These are phyloP conservation scores for Cyberlindnera samutprakarnensis DNA, from an alignment of 805 yeast species.

Conservation along the genomic window DNA sequence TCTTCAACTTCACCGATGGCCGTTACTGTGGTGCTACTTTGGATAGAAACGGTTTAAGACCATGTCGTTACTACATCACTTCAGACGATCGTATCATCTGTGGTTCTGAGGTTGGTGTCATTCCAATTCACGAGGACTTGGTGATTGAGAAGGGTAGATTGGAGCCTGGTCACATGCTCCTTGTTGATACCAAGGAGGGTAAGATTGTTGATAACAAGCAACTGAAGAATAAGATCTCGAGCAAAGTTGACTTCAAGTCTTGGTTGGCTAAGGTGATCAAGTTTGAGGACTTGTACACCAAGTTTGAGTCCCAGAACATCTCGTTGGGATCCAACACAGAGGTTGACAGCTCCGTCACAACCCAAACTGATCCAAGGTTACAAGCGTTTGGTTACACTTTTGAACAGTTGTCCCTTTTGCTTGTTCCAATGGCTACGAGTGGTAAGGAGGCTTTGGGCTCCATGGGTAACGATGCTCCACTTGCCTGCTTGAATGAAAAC, in stretches of 20 bases:
- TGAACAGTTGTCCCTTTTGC: constrained; percentile 76
- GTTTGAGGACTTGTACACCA: constrained; percentile 64
- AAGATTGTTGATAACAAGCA: constrained; percentile 89
- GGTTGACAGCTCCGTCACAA: constrained; percentile 24
- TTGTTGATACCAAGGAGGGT: constrained; percentile 91
- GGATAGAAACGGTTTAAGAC: constrained; percentile 96
- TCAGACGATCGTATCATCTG: constrained; percentile 93
- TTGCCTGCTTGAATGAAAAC: constrained; percentile 91
- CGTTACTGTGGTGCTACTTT: constrained; percentile 97
- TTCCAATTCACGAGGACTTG: constrained; percentile 76
- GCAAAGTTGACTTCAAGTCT: constrained; percentile 83
- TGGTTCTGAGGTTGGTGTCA: constrained; percentile 97
- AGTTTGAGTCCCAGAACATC: constrained; percentile 31
- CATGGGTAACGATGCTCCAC: constrained; percentile 96
- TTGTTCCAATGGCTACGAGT: constrained; percentile 89
- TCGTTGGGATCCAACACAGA: constrained; percentile 16
- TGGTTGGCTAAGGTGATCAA: constrained; percentile 88
- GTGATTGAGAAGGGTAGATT: constrained; percentile 88
- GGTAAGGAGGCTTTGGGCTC: constrained; percentile 96
- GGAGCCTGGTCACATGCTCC: constrained; percentile 92
- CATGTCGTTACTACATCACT: constrained; percentile 95
- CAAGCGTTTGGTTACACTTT: constrained; percentile 89
- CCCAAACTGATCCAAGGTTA: constrained; percentile 76
- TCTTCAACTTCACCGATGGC: constrained; percentile 94
- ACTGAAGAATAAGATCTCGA: constrained; percentile 71